These are phyloP conservation scores for Epichloe sp. DNA, from an alignment of 2,329 filamentous ascomycete genomes.

Conservation along the genomic window DNA sequence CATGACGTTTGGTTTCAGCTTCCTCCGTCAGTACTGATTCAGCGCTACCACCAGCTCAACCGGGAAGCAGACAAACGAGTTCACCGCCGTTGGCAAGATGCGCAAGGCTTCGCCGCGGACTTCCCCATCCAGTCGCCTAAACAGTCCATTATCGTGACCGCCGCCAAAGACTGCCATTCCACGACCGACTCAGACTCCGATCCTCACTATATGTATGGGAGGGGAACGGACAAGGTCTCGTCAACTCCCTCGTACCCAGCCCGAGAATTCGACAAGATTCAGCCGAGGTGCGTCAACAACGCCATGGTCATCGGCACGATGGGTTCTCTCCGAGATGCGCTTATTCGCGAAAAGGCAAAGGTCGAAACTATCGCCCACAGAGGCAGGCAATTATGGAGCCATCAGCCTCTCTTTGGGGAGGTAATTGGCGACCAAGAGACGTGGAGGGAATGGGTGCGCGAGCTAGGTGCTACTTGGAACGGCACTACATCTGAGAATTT, in stretches of 20 bases:
- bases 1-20: constrained; percentile 28
- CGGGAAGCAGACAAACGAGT: constrained; percentile 19
- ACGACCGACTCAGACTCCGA: constrained; percentile 20
- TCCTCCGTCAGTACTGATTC: constrained; percentile 22
- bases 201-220: constrained; percentile 23
- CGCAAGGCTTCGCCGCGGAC: constrained; percentile 4
- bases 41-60: constrained; percentile 23
- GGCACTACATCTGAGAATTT: constrained; percentile 11
- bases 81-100: constrained; percentile 13
- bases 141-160: constrained; percentile 21
- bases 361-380: constrained; percentile 11
- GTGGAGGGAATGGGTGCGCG: constrained; percentile 20
- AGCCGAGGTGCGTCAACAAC: constrained; percentile 22
- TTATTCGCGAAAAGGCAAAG: constrained; percentile 16
- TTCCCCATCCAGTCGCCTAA: constrained; percentile 2
- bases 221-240: constrained; percentile 17
- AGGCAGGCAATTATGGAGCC: constrained; percentile 23
- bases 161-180: constrained; percentile 24
- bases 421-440: constrained; percentile 27
- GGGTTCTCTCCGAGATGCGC: constrained; percentile 13
- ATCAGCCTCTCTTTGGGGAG: constrained; percentile 24
- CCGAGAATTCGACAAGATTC: constrained; percentile 19
- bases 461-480: constrained; percentile 20
- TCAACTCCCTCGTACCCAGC: constrained; percentile 18
- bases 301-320: constrained; percentile 23